These are phyloP conservation scores for Aspergillus kassunensis DNA, from an alignment of 495 filamentous ascomycete species.

Conservation along the genomic window DNA sequence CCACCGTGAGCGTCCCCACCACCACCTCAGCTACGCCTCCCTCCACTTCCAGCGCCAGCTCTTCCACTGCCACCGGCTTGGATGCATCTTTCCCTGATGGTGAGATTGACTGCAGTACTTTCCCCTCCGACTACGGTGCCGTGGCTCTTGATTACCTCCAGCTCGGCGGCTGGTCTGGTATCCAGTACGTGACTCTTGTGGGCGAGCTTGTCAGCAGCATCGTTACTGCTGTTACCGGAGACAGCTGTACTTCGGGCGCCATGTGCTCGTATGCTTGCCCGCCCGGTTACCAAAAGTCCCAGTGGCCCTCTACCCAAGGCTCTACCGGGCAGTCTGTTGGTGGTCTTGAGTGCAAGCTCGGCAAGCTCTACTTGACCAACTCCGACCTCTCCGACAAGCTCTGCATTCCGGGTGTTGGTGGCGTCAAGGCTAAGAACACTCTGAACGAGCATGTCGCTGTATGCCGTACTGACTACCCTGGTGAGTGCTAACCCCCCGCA, in stretches of 20 bases:
- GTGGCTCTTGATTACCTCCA: slow-evolving; percentile 63
- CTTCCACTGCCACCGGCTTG: slow-evolving; percentile 46
- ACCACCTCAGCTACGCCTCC: slow-evolving; percentile 19
- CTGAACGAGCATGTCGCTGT: slow-evolving; percentile 61
- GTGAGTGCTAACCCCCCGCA: slow-evolving; percentile 22
- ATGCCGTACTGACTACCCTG: slow-evolving; percentile 96
- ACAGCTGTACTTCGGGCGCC: slow-evolving; percentile 53
- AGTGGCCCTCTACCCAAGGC: slow-evolving; percentile 85
- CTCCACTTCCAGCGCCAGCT: slow-evolving; percentile 18
- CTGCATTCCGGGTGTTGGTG: slow-evolving; percentile 69
- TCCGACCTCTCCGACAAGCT: slow-evolving; percentile 58
- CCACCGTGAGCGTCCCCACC: slow-evolving; percentile 11
- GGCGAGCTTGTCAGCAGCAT: slow-evolving; percentile 53
- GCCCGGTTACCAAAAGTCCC: slow-evolving; percentile 83
- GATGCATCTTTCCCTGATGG: slow-evolving; percentile 74
- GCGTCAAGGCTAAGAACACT: slow-evolving; percentile 70
- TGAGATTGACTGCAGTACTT: slow-evolving; percentile 61
- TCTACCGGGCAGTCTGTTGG: slow-evolving; percentile 80
- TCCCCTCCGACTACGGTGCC: slow-evolving; percentile 84
- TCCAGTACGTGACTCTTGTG: slow-evolving; percentile 55
- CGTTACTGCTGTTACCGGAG: slow-evolving; percentile 53
- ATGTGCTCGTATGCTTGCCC: slow-evolving; percentile 97
- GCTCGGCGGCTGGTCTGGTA: slow-evolving; percentile 73
- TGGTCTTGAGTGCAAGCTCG: slow-evolving; percentile 72
- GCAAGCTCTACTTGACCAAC: slow-evolving; percentile 77